A percentile compares a stretch with the other conserved stretches of the same genome.
Evolutionary conservation across 495 filamentous ascomycete species (phyloP).

Genomic region (Annulohypoxylon nitens): DNA sequence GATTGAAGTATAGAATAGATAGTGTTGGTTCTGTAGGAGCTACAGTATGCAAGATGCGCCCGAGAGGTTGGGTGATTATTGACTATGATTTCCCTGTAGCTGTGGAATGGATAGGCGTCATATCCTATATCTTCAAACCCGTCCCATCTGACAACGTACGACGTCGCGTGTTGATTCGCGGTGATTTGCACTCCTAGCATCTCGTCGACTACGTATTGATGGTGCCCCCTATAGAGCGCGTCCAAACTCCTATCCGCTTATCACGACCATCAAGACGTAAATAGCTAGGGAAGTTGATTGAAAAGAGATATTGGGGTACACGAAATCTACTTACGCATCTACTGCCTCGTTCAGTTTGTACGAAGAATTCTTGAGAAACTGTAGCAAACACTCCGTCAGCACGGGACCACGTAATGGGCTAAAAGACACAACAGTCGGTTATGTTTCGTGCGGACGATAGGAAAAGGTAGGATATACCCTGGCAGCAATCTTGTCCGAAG

Average conservation of each 20-base stretch:
- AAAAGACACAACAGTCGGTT: background rate
- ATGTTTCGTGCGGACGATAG: conserved; percentile 5
- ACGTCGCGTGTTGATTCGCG: background rate
- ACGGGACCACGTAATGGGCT: background rate
- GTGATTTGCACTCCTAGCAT: background rate
- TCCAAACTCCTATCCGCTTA: background rate
- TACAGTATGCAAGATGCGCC: conserved; percentile 6
- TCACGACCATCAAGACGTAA: background rate
- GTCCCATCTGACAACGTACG: background rate
- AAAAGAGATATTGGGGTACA: conserved; percentile 27
- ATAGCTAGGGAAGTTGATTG: background rate
- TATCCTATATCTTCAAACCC: background rate
- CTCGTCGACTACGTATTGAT: background rate
- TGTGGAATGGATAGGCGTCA: background rate
- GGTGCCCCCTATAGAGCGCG: background rate
- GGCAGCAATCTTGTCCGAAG: conserved; percentile 64
- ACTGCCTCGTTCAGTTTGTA: conserved; percentile 66
- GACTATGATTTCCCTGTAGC: background rate
- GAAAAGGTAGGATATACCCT: conserved; percentile 57
- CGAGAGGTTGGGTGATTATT: background rate
- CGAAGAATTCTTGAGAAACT: conserved; percentile 57
- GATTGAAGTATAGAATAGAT: conserved; percentile 4
- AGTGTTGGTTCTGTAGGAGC: conserved; percentile 1
- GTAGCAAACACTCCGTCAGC: conserved; percentile 37
- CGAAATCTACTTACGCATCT: conserved; percentile 61